Evolutionary conservation across 352 stramenopile genomes (phyloP).

Genomic region (Hyaloperonospora brassicae): DNA sequence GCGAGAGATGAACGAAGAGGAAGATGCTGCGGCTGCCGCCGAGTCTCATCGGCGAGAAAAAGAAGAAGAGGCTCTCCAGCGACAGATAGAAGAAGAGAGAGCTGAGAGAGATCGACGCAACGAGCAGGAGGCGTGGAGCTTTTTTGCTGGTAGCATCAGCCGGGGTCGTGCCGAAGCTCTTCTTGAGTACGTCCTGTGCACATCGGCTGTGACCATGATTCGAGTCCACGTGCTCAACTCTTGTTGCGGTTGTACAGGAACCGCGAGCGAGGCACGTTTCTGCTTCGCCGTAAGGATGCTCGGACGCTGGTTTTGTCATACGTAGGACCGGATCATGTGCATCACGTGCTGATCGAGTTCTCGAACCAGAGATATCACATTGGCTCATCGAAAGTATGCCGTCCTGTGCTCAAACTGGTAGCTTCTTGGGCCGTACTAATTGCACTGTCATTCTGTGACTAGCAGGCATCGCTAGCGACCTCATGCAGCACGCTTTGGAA

Average conservation of each 20-base stretch:
- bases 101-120: slow-evolving; percentile 35
- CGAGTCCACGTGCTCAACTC: not conserved
- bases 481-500: slow-evolving; percentile 61
- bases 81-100: slow-evolving; percentile 29
- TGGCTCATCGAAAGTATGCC: slow-evolving; percentile 58
- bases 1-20: slow-evolving; percentile 28
- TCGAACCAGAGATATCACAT: slow-evolving; percentile 65
- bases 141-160: slow-evolving; percentile 75
- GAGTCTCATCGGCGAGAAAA: slow-evolving; percentile 24
- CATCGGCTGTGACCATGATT: not conserved
- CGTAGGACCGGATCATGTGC: slow-evolving; percentile 47
- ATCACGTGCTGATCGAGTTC: slow-evolving; percentile 78
- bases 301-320: slow-evolving; percentile 82
- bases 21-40: slow-evolving; percentile 25
- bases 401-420: not conserved
- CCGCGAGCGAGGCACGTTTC: slow-evolving; percentile 65
- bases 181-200: slow-evolving; percentile 34
- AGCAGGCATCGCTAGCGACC: slow-evolving; percentile 42
- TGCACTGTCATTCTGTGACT: not conserved
- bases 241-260: slow-evolving; percentile 12
- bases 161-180: slow-evolving; percentile 56
- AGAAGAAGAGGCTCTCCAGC: slow-evolving; percentile 31
- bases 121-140: slow-evolving; percentile 64
- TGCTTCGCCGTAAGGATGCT: slow-evolving; percentile 73
- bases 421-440: slow-evolving; percentile 2